Conservation (phyloP, 768 basidiomycete species). For the Galerina sulciceps region DNA sequence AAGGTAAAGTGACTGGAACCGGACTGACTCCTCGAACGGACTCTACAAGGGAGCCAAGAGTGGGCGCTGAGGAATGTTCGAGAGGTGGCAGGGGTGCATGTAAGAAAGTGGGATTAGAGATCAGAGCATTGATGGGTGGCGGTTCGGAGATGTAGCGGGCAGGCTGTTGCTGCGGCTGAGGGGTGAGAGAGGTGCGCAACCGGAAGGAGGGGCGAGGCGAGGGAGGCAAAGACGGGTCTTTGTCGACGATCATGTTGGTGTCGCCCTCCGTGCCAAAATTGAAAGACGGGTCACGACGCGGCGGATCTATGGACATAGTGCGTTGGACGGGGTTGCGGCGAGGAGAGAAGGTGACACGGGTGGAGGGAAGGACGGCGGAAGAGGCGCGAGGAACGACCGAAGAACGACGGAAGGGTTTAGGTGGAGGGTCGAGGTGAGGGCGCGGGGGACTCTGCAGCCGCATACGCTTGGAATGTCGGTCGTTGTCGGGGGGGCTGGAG, state of each 20-base stretch:
- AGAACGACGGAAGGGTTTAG: slow-evolving; percentile 41
- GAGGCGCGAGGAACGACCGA: slow-evolving; percentile 31
- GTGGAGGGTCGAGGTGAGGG: slow-evolving; percentile 60
- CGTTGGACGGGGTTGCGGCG: slow-evolving; percentile 46
- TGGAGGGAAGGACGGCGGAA: slow-evolving; percentile 27
- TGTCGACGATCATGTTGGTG: slow-evolving; percentile 46
- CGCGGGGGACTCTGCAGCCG: slow-evolving; percentile 53
- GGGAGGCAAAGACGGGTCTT: slow-evolving; percentile 53
- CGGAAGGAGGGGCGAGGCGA: slow-evolving; percentile 56
- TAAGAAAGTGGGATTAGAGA: slow-evolving; percentile 71
- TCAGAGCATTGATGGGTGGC: slow-evolving; percentile 63
- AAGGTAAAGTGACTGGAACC: not conserved
- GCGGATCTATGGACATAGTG: slow-evolving; percentile 79
- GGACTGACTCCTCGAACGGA: slow-evolving; percentile 57
- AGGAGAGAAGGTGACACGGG: slow-evolving; percentile 49
- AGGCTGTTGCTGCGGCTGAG: slow-evolving; percentile 51
- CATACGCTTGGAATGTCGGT: slow-evolving; percentile 53
- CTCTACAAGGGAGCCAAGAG: slow-evolving; percentile 63
- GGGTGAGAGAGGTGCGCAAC: slow-evolving; percentile 72
- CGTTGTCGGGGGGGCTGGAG: not conserved
- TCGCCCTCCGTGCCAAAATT: slow-evolving; percentile 40
- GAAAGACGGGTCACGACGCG: slow-evolving; percentile 48
- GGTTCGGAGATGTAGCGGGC: slow-evolving; percentile 66
- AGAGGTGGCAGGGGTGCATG: slow-evolving; percentile 51
- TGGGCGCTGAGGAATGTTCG: slow-evolving; percentile 40